phyloP scores from a whole-genome alignment of 352 stramenopile species.

The Phytophthora podocarpi region DNA sequence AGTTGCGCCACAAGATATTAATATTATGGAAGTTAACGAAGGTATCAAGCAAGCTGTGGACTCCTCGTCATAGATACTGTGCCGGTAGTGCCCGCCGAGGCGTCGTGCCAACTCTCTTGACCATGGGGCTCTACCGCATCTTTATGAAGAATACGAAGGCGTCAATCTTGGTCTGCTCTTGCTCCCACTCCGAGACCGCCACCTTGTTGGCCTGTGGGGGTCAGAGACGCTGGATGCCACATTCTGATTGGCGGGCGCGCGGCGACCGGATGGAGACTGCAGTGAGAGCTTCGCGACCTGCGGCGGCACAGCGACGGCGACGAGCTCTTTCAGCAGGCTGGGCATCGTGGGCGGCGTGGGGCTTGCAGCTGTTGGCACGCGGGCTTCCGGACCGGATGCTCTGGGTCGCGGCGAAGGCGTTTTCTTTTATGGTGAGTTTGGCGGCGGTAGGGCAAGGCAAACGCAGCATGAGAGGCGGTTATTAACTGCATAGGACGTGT shows the following conservation, averaged over 20 bases:
- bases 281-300: slow-evolving; percentile 28
- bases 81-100: too few species aligned
- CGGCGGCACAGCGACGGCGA: slow-evolving; percentile 22
- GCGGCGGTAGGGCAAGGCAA: too few species aligned
- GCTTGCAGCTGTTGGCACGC: slow-evolving; percentile 39
- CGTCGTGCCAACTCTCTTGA: too few species aligned
- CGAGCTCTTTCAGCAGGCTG: slow-evolving; percentile 45
- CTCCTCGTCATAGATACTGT: too few species aligned
- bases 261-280: slow-evolving; percentile 21
- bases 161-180: slow-evolving; percentile 42
- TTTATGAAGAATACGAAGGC: slow-evolving; percentile 48
- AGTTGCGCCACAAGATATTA: too few species aligned
- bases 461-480: background rate
- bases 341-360: slow-evolving; percentile 39
- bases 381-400: slow-evolving; percentile 45
- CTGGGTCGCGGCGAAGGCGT: slow-evolving; percentile 31
- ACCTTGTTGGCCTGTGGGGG: too few species aligned
- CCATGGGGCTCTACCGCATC: slow-evolving; percentile 48
- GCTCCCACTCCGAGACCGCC: slow-evolving; percentile 19
- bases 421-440: slow-evolving; percentile 56
- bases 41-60: too few species aligned
- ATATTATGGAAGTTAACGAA: too few species aligned
- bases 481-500: slow-evolving; percentile 14
- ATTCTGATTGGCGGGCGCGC: slow-evolving; percentile 22
- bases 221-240: background rate